Conservation (phyloP, 768 basidiomycete genomes). For the Lentinula raphanica region DNA sequence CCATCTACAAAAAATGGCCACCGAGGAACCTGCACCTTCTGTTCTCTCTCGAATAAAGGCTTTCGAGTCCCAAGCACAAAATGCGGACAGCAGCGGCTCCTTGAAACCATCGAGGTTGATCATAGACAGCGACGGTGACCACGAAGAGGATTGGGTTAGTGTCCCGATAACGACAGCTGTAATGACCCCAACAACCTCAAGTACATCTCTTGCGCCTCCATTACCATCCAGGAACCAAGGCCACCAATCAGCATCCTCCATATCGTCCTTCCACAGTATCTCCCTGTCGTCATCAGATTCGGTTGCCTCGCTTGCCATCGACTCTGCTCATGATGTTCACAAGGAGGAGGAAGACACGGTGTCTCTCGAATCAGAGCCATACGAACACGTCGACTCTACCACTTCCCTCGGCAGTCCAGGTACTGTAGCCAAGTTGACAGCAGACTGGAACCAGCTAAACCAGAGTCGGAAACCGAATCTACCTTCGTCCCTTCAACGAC, state of each 20-base stretch:
- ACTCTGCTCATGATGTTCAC: conserved; percentile 35
- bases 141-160: conserved; percentile 2
- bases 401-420: conserved; percentile 50
- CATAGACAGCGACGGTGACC: background rate
- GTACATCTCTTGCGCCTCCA: conserved; percentile 38
- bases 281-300: conserved; percentile 72
- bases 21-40: background rate
- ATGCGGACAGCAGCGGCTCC: background rate
- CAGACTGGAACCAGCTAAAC: conserved; percentile 45
- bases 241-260: conserved; percentile 63
- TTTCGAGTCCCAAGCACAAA: background rate
- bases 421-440: conserved; percentile 35
- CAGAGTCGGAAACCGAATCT: conserved; percentile 36
- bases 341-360: conserved; percentile 35
- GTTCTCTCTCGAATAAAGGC: conserved; percentile 1
- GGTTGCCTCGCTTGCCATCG: conserved; percentile 35
- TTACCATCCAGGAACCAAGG: conserved; percentile 63
- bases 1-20: background rate
- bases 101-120: background rate
- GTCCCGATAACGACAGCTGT: background rate
- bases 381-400: conserved; percentile 55
- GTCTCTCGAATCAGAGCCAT: conserved; percentile 62
- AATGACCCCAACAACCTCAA: background rate
- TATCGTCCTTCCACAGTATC: conserved; percentile 81
- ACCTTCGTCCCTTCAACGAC: conserved; percentile 47